Evolutionary conservation across 192 early-diverging fungal species (phyloP).

Genomic region (Coemansia sp.): DNA sequence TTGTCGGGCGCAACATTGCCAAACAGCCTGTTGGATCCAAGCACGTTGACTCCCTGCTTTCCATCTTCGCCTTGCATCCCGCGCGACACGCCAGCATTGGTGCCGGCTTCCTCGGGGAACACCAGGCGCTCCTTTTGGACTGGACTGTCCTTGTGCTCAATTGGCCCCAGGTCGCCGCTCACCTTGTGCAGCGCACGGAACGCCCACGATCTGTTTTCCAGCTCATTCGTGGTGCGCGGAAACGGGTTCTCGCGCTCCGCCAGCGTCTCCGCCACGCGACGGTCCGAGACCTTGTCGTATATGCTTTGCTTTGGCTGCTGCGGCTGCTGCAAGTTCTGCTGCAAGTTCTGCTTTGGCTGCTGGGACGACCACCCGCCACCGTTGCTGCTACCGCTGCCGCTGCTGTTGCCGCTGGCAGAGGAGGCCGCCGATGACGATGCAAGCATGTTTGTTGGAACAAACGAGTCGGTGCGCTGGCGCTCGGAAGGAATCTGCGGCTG

Average conservation of each 20-base stretch:
- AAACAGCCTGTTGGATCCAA: not conserved
- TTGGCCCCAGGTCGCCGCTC: constrained; percentile 36
- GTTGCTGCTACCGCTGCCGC: not conserved
- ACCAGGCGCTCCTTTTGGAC: not conserved
- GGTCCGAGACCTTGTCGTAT: not conserved
- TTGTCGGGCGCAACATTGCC: not conserved
- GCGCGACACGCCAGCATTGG: no score
- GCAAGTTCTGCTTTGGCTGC: no score
- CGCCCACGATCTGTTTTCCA: constrained; percentile 23
- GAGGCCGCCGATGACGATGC: not conserved
- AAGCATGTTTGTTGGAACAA: constrained; percentile 39
- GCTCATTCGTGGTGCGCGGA: constrained; percentile 30
- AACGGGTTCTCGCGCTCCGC: constrained; percentile 7
- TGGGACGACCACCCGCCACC: no score
- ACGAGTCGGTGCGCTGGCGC: constrained; percentile 25
- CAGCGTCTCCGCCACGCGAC: not conserved
- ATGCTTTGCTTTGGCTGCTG: not conserved
- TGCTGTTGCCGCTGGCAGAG: not conserved
- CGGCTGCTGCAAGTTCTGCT: not conserved
- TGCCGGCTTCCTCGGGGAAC: not conserved
- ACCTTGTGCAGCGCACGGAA: constrained; percentile 12
- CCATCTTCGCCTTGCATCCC: no score
- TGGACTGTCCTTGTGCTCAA: constrained; percentile 32
- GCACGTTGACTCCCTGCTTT: constrained; percentile 1
- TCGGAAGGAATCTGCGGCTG: constrained; percentile 16